Percentiles rank a stretch among this genome's conserved stretches.
These are phyloP conservation scores for Tulasnella sp. DNA, from an alignment of 768 basidiomycete genomes.

Conservation along the genomic window DNA sequence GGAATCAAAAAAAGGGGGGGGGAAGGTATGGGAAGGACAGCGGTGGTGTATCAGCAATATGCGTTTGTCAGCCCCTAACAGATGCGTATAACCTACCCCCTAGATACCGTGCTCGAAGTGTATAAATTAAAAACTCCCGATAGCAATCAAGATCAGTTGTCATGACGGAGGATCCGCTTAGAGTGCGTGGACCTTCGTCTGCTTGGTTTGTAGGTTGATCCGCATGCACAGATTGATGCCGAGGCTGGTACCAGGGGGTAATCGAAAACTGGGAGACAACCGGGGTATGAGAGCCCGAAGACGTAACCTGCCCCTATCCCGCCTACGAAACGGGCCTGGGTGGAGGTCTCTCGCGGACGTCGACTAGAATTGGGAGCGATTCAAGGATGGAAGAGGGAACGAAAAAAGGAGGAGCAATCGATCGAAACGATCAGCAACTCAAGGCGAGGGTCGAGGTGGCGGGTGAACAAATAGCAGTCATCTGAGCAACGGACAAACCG, in stretches of 20 bases:
- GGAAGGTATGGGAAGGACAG: not conserved
- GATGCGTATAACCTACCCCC: not conserved
- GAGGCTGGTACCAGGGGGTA: no score
- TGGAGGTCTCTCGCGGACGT: not conserved
- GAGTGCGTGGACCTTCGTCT: no score
- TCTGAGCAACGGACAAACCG: not conserved
- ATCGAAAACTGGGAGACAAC: no score
- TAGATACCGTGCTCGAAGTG: not conserved
- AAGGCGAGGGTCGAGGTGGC: not conserved
- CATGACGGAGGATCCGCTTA: no score
- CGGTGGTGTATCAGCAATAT: not conserved
- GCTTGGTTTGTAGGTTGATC: no score
- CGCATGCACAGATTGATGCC: no score
- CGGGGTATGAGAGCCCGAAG: not conserved
- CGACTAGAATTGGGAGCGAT: not conserved
- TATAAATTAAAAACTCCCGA: not conserved
- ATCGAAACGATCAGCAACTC: not conserved
- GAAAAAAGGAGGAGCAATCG: not conserved
- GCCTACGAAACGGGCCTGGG: not conserved
- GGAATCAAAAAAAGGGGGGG: not conserved
- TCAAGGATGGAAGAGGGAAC: not conserved
- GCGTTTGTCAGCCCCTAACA: not conserved
- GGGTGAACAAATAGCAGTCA: not conserved
- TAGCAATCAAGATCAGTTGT: not conserved
- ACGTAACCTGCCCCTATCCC: not conserved